These are phyloP conservation scores for Trichoderma sp. DNA, from an alignment of 2,329 filamentous ascomycete genomes.

Conservation along the genomic window DNA sequence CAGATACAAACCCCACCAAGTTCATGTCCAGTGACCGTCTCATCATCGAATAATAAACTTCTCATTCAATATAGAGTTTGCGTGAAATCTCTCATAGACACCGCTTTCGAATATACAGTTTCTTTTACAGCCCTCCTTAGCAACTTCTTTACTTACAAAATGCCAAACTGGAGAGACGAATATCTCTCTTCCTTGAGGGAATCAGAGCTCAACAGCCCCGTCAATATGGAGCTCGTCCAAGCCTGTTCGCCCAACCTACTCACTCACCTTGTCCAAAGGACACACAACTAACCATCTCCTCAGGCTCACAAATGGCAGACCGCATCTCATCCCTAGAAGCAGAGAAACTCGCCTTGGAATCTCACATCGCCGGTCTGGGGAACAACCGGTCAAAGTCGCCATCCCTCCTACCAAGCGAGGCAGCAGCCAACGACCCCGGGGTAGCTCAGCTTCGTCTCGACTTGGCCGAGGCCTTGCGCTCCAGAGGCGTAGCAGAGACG, in stretches of 20 bases:
- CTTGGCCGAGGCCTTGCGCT: constrained; percentile 72
- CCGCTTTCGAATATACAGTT: not conserved
- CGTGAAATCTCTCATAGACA: not conserved
- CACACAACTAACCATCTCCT: constrained; percentile 23
- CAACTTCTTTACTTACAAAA: constrained; percentile 24
- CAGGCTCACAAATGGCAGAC: constrained; percentile 66
- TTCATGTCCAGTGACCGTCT: not conserved
- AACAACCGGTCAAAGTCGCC: constrained; percentile 23
- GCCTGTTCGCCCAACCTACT: constrained; percentile 59
- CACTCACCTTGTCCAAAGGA: not conserved
- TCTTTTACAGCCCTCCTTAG: not conserved
- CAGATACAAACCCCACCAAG: not conserved
- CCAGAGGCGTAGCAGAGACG: constrained; percentile 65
- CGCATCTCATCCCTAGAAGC: constrained; percentile 63
- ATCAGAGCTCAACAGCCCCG: constrained; percentile 63
- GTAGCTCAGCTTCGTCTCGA: constrained; percentile 61
- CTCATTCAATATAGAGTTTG: not conserved
- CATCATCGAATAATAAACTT: not conserved
- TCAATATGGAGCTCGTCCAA: constrained; percentile 67
- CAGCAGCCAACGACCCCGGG: constrained; percentile 33
- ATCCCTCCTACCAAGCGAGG: constrained; percentile 21
- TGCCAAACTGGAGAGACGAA: constrained; percentile 75
- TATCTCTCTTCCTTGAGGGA: constrained; percentile 74
- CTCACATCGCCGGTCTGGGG: constrained; percentile 29
- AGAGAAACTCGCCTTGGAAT: constrained; percentile 47